Base-by-base conservation (phyloP, 2,329 filamentous ascomycete genomes). In the Ophidiomyces ophidiicola region DNA sequence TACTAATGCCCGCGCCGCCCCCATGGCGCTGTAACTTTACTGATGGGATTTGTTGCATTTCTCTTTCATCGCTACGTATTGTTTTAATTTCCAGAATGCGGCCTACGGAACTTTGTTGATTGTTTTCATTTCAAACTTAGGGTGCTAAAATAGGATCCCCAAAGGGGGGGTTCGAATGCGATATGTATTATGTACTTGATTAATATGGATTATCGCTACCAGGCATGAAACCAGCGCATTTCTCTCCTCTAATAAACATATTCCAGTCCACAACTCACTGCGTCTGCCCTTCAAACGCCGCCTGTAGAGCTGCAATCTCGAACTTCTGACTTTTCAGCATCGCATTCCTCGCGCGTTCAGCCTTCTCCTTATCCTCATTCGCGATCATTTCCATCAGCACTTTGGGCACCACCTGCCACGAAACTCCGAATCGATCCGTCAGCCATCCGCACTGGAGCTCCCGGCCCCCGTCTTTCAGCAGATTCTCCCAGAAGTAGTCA, bases 1-100 rank as follows among this genome's bases (percentile, higher is more conserved):
- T 96, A 96, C 57, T 96, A 71, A 43, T 12, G 10, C 21, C n/a
- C 7, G 5, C 11, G n/a, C n/a, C 12, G 5, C 12, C 10, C 11
- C 7, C 21, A 11, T 11, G 18, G 12, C 18, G 20, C 18, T 39
- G 37, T 39, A 39, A 24, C 21, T 39, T 20, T 39, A 32, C 26
- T 28, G 15, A 28, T 18, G 17, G 21, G 14, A 28, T 28, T 26
- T 25, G 11, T 32, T 26, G 6, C 12, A 5, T 26, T 25, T 11
- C 17, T 14, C 17, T 31, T 25, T 36, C 18, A 15, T 21, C 19
- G n/a, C 11, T 32, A 6, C 17, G 3, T 3, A 32, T 5, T 33
- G 8, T 21, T 39, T 5, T 11, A 15, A 25, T 32, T n/a, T 17
- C 4, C 3, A 14, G 25, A 10, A 10, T 28, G 14, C 25, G 25